These are phyloP conservation scores for Lipomyces mesembrius DNA, from an alignment of 805 yeast species.

Conservation along the genomic window DNA sequence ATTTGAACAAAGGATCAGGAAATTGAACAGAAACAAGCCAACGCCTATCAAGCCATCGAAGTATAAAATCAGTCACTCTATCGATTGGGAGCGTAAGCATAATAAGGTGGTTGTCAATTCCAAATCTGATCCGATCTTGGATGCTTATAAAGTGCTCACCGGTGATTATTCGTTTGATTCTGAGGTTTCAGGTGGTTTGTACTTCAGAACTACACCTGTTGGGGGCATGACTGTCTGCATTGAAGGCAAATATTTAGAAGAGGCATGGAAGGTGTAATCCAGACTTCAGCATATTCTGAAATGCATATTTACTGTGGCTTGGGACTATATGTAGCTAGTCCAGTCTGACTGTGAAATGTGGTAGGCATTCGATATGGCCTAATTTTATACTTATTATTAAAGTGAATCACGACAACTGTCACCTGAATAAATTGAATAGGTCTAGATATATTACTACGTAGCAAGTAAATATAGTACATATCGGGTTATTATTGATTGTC, in stretches of 20 bases:
- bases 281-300: background rate
- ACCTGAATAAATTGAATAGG: background rate
- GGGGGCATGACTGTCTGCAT: background rate
- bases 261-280: conserved; percentile 6
- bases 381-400: background rate
- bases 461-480: background rate
- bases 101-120: conserved; percentile 11
- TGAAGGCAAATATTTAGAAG: background rate
- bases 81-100: conserved; percentile 9
- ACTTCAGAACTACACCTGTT: conserved; percentile 7
- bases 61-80: conserved; percentile 10
- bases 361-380: background rate
- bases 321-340: too few relatives aligned
- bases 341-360: background rate
- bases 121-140: conserved; percentile 22
- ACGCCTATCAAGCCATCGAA: conserved; percentile 1
- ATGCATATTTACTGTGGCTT: background rate
- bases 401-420: background rate
- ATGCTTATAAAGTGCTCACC: conserved; percentile 20
- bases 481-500: background rate
- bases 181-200: conserved; percentile 4
- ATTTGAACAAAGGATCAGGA: background rate
- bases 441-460: background rate
- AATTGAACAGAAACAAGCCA: background rate
- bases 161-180: conserved; percentile 22